Conservation (phyloP, 352 stramenopile genomes). For the Pythium sukuiense region DNA sequence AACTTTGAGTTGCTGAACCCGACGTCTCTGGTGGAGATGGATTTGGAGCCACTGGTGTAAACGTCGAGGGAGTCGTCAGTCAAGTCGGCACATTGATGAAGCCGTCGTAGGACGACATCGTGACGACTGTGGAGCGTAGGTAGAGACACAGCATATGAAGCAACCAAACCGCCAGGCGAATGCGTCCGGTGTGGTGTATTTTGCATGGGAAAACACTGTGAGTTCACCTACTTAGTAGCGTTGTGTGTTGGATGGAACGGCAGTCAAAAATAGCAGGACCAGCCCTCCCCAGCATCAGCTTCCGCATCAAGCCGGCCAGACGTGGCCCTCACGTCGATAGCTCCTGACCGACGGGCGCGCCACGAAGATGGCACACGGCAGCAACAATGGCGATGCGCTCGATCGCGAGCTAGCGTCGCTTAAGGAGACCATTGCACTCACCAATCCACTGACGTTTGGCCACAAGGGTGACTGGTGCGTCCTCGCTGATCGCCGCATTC, state of each 20-base stretch:
- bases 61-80: background rate
- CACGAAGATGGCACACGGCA: slow-evolving; percentile 13
- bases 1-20: slow-evolving; percentile 99
- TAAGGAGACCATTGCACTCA: slow-evolving; percentile 71
- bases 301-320: background rate
- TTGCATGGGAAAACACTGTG: slow-evolving; percentile 1
- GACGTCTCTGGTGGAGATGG: slow-evolving; percentile 96
- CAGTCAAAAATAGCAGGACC: slow-evolving; percentile 23
- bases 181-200: slow-evolving; percentile 1
- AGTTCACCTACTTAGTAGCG: background rate
- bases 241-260: slow-evolving; percentile 3
- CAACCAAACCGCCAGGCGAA: slow-evolving; percentile 1
- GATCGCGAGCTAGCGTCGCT: slow-evolving; percentile 69
- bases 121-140: background rate
- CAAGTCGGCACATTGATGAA: slow-evolving; percentile 1
- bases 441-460: slow-evolving; percentile 77
- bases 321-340: background rate
- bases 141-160: slow-evolving; percentile 6
- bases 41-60: slow-evolving; percentile 97
- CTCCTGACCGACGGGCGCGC: background rate
- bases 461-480: slow-evolving; percentile 70
- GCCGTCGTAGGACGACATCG: background rate
- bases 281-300: background rate
- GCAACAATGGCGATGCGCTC: slow-evolving; percentile 42
- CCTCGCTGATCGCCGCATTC: background rate